Base-by-base conservation (phyloP, 495 filamentous ascomycete genomes). In the Massariosphaeria phaeospora region DNA sequence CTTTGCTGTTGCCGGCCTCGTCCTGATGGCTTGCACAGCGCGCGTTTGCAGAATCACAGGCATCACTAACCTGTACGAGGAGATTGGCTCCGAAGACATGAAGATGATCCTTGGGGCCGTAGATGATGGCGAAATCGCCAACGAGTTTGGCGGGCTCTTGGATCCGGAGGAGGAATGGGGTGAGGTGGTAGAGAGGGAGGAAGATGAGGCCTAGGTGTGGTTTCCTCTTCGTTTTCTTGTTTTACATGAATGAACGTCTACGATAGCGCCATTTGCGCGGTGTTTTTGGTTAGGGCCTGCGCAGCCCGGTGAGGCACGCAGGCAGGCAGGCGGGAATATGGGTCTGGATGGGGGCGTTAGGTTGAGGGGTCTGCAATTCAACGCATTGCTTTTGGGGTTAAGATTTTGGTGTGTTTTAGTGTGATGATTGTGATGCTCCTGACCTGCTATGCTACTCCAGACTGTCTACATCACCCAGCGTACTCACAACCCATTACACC, bases 1-100 rank as follows among this genome's bases (percentile, higher is more conserved):
- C n/a, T 63, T 63, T 21, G 61, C 61, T 10, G 42, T 58, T 17
- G 17, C 59, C 1, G 61, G 61, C 13, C 30, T 63, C 1, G 61
- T 59, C 15, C 55, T 63, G 18, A 59, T 63, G 61, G 61, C 61
- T 0, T 46, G 39, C 31, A 46, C 35, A 7, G 61, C 61, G 17
- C 26, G 61, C 15, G 45, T 56, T 0, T 59, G 55, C 29, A 33
- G 36, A n/a, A 50, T 63, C 11, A 47, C 51, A 0, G 61, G 61
- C 2, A 55, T 63, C 31, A 63, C 61, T 1, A 51, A 51, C 8
- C 23, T 55, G 10, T 63, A 63, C 27, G 49, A 59, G 44, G 50
- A 63, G 40, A 59, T 63, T n/a, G 55, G 42, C 5, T 27, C 13
- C 29, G 51, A 59, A 17, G 50, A 63, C 33, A 59, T 59, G 55